These are phyloP conservation scores for Yamadazyma sp. DNA, from an alignment of 805 yeast species.

Conservation along the genomic window DNA sequence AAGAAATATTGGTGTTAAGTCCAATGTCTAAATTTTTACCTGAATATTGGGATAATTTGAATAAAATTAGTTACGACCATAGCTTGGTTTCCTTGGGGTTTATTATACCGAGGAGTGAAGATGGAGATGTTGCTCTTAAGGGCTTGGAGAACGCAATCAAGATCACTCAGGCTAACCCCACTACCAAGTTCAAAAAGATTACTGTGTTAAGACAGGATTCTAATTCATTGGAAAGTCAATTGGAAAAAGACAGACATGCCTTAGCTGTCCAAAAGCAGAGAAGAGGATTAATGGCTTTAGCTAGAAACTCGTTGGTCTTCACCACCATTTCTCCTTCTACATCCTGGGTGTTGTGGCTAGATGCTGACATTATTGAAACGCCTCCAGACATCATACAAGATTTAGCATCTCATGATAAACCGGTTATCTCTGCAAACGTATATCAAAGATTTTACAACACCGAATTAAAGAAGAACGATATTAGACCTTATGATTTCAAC, in stretches of 20 bases:
- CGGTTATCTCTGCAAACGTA: conserved; percentile 89
- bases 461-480: conserved; percentile 50
- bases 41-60: conserved; percentile 84
- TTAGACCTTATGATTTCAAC: conserved; percentile 92
- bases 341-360: conserved; percentile 96
- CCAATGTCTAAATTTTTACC: conserved; percentile 88
- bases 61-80: conserved; percentile 78
- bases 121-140: conserved; percentile 79
- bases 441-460: conserved; percentile 76
- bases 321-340: conserved; percentile 87
- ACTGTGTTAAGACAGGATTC: conserved; percentile 90
- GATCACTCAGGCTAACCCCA: conserved; percentile 58
- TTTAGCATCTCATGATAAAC: conserved; percentile 78
- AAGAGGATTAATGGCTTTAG: conserved; percentile 87
- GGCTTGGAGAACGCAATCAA: conserved; percentile 75
- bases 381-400: conserved; percentile 84
- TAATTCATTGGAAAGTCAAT: conserved; percentile 69
- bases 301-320: conserved; percentile 87
- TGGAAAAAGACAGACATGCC: conserved; percentile 90
- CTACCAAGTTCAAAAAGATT: conserved; percentile 73
- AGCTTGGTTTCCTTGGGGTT: conserved; percentile 85
- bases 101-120: conserved; percentile 77
- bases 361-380: conserved; percentile 90
- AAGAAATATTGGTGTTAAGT: conserved; percentile 80
- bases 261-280: conserved; percentile 82